phyloP scores from a whole-genome alignment of 805 yeast genomes.

The Metschnikowia amazonensis region DNA sequence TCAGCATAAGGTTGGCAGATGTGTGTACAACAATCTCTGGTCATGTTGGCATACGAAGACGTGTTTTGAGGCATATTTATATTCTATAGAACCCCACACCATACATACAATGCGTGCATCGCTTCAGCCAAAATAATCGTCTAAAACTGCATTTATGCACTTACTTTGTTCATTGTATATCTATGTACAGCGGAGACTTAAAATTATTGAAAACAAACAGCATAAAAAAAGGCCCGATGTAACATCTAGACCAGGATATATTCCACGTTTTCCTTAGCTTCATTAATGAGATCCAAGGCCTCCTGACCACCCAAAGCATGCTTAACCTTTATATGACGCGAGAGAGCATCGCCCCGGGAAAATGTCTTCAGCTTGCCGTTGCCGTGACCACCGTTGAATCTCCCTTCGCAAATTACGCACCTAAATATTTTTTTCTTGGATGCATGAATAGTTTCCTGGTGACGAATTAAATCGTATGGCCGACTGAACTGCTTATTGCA shows the following conservation, averaged over 20 bases:
- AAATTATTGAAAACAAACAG: constrained; percentile 2
- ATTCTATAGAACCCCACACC: neutral
- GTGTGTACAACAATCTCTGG: too few species aligned
- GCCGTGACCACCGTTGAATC: constrained; percentile 45
- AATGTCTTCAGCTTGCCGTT: constrained; percentile 49
- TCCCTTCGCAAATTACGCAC: constrained; percentile 45
- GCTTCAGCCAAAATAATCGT: neutral
- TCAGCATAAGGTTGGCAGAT: too few species aligned
- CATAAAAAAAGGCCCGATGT: neutral
- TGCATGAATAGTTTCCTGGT: constrained; percentile 48
- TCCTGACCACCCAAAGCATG: constrained; percentile 68
- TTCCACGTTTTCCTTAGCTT: constrained; percentile 76
- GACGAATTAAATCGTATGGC: constrained; percentile 45
- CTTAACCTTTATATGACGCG: constrained; percentile 65
- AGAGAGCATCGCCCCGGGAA: constrained; percentile 44
- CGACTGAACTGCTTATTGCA: constrained; percentile 84
- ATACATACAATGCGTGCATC: neutral
- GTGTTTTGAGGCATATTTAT: neutral
- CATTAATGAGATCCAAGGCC: constrained; percentile 67
- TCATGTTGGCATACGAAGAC: too few species aligned
- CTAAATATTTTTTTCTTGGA: constrained; percentile 43
- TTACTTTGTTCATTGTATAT: constrained; percentile 3
- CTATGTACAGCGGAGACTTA: constrained; percentile 4
- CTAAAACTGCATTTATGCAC: neutral
- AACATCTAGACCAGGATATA: constrained; percentile 30